Evolutionary conservation across 1,139 yeast species (phyloP), one percentile per base, ranked within the genome.

Genomic region (Suhomyces chickasaworum): DNA sequence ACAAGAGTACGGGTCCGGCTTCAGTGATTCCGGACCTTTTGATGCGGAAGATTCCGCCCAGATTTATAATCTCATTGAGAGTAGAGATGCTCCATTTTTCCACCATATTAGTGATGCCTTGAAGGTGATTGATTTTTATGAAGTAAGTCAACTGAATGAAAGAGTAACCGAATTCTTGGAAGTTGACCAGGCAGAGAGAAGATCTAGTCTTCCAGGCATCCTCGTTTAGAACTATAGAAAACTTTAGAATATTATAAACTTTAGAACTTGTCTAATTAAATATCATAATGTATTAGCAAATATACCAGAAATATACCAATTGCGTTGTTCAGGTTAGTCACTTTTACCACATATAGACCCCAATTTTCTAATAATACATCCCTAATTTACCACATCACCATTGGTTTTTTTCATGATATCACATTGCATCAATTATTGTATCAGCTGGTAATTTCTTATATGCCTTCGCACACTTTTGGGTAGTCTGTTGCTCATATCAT

Each of bases 81-180:
- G 56, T 31, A 23, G 44, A 6, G 56, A 54, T 2, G 52, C 53
- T 10, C 79, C 79, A 3, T 75, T 58, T 50, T 74, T 74, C 48
- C 56, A 54, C 32, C 78, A 73, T 51, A 73, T 75, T 17, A 64
- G 73, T 41, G 76, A 73, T 50, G 77, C 76, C 1, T 65, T 75
- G 43, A 66, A 65, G 51, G 69, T 74, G 15, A 69, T 75, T 41
- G 80, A 75, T 50, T 58, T 59, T 45, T 73, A 60, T 53, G 77
- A 72, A 36, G 43, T 40, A 13, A 43, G 49, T 27, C 44, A 39
- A n/a, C 30, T 25, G 10, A 34, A 29, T n/a, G 39, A 38, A 3
- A 17, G 46, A 12, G 27, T 27, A 8, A 32, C 41, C 7, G 44
- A 39, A 35, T 43, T 33, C 23, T 41, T 49, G 32, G 51, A 49